Evolutionary conservation across 2,329 filamentous ascomycete species (phyloP).

Genomic region (Fusarium piperis): DNA sequence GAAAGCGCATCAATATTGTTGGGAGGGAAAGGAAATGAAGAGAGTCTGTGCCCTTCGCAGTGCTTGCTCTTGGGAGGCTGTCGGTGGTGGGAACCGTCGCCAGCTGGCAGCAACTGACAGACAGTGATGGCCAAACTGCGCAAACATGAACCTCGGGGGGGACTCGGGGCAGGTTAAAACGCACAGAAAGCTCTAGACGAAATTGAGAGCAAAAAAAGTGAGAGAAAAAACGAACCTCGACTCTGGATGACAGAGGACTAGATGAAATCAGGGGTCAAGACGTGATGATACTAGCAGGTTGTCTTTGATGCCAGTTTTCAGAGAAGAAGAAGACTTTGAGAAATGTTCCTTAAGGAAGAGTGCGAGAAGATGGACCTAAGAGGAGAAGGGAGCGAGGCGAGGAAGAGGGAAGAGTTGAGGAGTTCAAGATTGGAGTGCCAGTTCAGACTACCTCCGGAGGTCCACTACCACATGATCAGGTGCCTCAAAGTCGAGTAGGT

Average conservation of each 20-base stretch:
- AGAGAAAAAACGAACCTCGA: background rate
- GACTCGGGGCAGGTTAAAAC: background rate
- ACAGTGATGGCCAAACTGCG: background rate
- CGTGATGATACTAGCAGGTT: background rate
- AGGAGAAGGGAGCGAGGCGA: background rate
- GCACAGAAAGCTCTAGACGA: background rate
- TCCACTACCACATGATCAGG: background rate
- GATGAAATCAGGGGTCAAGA: background rate
- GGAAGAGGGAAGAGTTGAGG: background rate
- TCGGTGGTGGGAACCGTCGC: background rate
- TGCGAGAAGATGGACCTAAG: background rate
- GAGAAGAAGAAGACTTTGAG: background rate
- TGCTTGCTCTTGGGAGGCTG: background rate
- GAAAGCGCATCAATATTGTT: background rate
- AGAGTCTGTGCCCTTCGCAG: background rate
- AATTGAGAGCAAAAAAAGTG: background rate
- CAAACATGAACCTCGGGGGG: background rate
- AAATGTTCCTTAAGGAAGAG: background rate
- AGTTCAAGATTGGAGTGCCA: background rate
- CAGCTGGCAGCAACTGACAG: background rate
- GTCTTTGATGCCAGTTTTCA: background rate
- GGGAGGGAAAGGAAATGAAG: background rate
- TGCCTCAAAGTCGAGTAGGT: background rate
- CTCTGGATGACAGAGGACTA: background rate
- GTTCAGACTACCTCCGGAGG: too few species aligned